phyloP scores from a whole-genome alignment of 306 rosid genomes.

The Argentina anserina region DNA sequence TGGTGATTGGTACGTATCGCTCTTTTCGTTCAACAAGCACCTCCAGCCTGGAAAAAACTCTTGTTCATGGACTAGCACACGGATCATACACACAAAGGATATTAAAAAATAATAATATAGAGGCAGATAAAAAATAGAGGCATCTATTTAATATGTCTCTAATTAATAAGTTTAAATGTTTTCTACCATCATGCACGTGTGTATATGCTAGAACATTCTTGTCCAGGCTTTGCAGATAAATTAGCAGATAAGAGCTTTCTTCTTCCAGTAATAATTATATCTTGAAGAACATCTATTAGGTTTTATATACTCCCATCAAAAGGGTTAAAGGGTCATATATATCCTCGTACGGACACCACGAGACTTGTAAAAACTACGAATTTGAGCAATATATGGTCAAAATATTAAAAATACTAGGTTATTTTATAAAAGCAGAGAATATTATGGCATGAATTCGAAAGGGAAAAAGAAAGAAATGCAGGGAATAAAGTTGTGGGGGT shows the following conservation, averaged over 20 bases:
- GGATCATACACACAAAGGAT: neutral
- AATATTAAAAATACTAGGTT: neutral
- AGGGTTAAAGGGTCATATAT: neutral
- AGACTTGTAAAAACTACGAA: neutral
- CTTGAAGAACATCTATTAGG: neutral
- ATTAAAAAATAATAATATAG: neutral
- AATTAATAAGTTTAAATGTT: neutral
- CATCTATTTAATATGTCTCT: neutral
- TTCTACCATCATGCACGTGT: neutral
- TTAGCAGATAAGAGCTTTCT: neutral
- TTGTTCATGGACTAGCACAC: neutral
- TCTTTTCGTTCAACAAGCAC: neutral
- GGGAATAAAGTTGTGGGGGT: conserved; percentile 2
- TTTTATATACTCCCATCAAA: neutral
- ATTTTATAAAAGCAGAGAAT: neutral
- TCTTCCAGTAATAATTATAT: neutral
- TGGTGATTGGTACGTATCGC: too few species aligned
- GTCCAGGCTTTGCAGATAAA: neutral
- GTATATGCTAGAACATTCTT: neutral
- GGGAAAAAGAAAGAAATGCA: neutral
- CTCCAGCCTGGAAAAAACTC: conserved; percentile 7
- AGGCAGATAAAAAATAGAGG: neutral
- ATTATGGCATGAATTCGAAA: neutral
- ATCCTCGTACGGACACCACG: conserved; percentile 5
- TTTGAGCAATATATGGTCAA: neutral